Evolutionary conservation across 208 protist species (phyloP), one percentile per base, ranked within the genome.

Genomic region (Leishmania gerbilli): DNA sequence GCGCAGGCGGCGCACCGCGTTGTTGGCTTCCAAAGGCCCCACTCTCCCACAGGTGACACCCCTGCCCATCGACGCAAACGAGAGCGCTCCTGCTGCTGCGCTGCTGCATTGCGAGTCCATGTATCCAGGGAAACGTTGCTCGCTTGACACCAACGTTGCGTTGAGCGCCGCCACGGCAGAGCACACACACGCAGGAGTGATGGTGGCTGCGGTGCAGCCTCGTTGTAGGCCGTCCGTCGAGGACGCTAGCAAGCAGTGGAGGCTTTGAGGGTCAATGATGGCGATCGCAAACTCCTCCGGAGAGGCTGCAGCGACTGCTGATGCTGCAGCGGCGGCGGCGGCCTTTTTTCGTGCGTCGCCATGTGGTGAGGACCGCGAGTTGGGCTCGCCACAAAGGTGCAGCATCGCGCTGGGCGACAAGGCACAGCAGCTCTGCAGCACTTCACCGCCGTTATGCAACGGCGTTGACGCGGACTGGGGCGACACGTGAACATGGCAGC

Each of bases 401-500:
- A 27, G 51, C 51, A 19, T 27, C 72, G 53, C 8, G n/a, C 21
- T 7, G 42, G 24, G 24, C 0, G 42, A 31, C 21, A 75, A 13
- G 71, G 42, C 71, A 0, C 19, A 8, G 51, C n/a, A n/a, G n/a
- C 21, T 53, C 21, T n/a, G 19, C 15, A 34, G 5, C 19, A 42
- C 49, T 77, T 64, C 31, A n/a, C 65, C 65, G 19, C 65, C 37
- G 6, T 71, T 71, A 3, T n/a, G 31, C 19, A 42, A 1, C 40
- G 27, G 15, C 21, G 31, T 24, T 45, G 65, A n/a, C 7, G n/a
- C 19, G 24, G 15, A 17, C 40, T 49, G 37, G 7, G n/a, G n/a
- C 49, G 53, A n/a, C 17, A 45, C 15, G 40, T 6, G 34, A 40
- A 84, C 24, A 5, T 56, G 78, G 49, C 82, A 85, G 3, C 82